Percentiles rank a stretch among this genome's conserved stretches.
phyloP scores from a whole-genome alignment of 192 early-diverging fungal genomes.

The Chytriomyces confervae region DNA sequence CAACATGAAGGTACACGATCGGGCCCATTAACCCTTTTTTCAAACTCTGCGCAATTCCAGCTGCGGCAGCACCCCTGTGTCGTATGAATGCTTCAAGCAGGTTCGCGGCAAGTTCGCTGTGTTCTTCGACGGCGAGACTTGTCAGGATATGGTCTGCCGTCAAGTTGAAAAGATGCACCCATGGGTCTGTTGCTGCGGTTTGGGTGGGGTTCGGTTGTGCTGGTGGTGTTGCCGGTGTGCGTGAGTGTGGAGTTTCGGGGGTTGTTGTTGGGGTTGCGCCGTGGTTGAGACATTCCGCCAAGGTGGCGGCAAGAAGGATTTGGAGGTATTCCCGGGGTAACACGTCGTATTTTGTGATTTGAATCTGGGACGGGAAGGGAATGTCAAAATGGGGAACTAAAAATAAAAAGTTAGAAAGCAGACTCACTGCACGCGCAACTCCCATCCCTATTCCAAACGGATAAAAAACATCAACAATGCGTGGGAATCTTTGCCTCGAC shows the following conservation, averaged over 20 bases:
- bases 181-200: constrained; percentile 1
- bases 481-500: not conserved
- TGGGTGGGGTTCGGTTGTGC: not conserved
- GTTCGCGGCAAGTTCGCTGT: constrained; percentile 18
- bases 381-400: not conserved
- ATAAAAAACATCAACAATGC: constrained; percentile 28
- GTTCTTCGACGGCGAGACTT: constrained; percentile 20
- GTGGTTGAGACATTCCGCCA: constrained; percentile 1
- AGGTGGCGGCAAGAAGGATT: constrained; percentile 24
- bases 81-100: constrained; percentile 29
- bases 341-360: constrained; percentile 13
- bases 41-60: not conserved
- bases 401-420: not conserved
- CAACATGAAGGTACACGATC: constrained; percentile 22
- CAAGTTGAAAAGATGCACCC: constrained; percentile 13
- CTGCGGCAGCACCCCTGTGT: not conserved
- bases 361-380: constrained; percentile 9
- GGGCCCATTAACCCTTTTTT: not conserved
- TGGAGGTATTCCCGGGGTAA: constrained; percentile 21
- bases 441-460: constrained; percentile 45
- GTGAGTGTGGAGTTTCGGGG: not conserved
- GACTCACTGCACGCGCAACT: constrained; percentile 23
- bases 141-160: constrained; percentile 14
- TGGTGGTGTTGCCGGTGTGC: not conserved
- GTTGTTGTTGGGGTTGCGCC: not conserved